phyloP scores from a whole-genome alignment of 768 basidiomycete species.

The Termitomyces sp. region DNA sequence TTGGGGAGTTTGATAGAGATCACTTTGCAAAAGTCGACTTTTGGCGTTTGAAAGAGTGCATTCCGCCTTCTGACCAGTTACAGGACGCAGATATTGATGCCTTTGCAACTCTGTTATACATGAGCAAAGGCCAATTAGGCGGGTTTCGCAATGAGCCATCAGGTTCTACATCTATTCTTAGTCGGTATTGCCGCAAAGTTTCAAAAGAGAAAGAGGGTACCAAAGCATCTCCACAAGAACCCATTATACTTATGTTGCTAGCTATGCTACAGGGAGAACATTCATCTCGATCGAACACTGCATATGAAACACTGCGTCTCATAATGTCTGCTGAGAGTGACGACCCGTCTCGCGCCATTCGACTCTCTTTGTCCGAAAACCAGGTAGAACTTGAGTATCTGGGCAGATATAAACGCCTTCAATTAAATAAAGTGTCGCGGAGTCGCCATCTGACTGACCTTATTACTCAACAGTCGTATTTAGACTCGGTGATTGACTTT shows the following conservation, averaged over 20 bases:
- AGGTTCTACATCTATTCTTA: slow-evolving; percentile 33
- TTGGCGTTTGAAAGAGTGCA: slow-evolving; percentile 80
- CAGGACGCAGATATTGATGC: slow-evolving; percentile 66
- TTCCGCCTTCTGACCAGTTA: slow-evolving; percentile 50
- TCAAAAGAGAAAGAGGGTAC: slow-evolving; percentile 12
- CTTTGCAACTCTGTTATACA: slow-evolving; percentile 60
- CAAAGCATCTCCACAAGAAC: slow-evolving; percentile 31
- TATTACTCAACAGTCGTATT: slow-evolving; percentile 25
- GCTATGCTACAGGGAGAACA: slow-evolving; percentile 51
- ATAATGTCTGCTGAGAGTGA: slow-evolving; percentile 38
- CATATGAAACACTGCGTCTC: slow-evolving; percentile 62
- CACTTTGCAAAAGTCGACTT: slow-evolving; percentile 61
- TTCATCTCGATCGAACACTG: slow-evolving; percentile 43
- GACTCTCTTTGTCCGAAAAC: slow-evolving; percentile 31
- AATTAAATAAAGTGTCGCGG: slow-evolving; percentile 23
- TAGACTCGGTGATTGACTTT: slow-evolving; percentile 44
- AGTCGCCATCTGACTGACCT: slow-evolving; percentile 34
- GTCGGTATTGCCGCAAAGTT: slow-evolving; percentile 27
- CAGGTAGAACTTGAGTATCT: slow-evolving; percentile 44
- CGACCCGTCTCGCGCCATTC: slow-evolving; percentile 17
- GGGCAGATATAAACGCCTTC: slow-evolving; percentile 34
- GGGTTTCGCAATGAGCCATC: slow-evolving; percentile 53
- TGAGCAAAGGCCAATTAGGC: slow-evolving; percentile 54
- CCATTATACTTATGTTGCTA: slow-evolving; percentile 50
- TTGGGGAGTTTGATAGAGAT: no score